Conservation (phyloP, 2,329 filamentous ascomycete genomes). For the Aschersonia sp. region DNA sequence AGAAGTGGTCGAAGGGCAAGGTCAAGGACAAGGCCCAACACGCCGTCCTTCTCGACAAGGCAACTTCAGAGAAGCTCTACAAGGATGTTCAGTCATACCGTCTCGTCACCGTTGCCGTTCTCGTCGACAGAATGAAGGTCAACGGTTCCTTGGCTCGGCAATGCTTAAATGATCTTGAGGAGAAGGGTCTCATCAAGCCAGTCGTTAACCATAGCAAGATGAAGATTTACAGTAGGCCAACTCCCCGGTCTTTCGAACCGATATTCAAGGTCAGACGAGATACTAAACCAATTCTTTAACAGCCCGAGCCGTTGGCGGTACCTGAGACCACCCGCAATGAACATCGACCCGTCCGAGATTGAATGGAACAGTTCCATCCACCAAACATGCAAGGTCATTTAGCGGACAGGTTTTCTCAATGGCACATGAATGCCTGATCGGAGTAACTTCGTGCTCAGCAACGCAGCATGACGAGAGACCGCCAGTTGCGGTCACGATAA, state of each 20-base stretch:
- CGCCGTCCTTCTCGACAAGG: constrained; percentile 97
- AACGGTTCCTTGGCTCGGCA: constrained; percentile 91
- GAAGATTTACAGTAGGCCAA: constrained; percentile 79
- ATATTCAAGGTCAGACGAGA: too few relatives aligned
- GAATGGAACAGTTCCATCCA: too few relatives aligned
- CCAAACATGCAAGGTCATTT: too few relatives aligned
- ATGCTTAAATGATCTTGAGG: constrained; percentile 86
- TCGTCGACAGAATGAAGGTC: constrained; percentile 99
- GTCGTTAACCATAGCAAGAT: constrained; percentile 92
- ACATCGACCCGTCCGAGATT: too few relatives aligned
- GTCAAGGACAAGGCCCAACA: constrained; percentile 99
- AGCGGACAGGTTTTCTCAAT: too few relatives aligned
- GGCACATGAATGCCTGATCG: too few relatives aligned
- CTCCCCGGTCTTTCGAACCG: too few relatives aligned
- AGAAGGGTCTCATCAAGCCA: constrained; percentile 97
- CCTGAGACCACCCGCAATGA: constrained; percentile 19
- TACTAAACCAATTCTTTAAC: constrained; percentile 1
- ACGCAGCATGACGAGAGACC: too few relatives aligned
- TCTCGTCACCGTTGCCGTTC: constrained; percentile 94
- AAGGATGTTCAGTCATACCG: constrained; percentile 99
- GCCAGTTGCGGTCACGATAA: too few relatives aligned
- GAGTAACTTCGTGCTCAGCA: too few relatives aligned
- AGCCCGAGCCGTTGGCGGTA: constrained; percentile 47
- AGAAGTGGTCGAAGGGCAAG: constrained; percentile 42
- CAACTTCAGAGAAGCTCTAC: constrained; percentile 94